phyloP scores from a whole-genome alignment of 768 basidiomycete species.

The Royoungia palumana region DNA sequence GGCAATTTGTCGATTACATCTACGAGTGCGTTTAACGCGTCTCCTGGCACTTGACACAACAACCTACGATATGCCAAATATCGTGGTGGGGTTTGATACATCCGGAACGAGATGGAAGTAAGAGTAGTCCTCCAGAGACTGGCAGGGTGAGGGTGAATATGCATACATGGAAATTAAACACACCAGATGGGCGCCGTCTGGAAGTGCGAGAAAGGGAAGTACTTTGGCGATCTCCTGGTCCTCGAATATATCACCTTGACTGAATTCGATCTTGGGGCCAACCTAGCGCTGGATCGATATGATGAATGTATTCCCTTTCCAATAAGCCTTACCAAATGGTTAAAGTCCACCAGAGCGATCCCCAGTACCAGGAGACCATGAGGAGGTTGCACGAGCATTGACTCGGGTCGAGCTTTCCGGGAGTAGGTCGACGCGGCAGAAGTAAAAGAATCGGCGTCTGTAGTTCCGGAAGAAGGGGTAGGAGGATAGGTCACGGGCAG shows the following conservation, averaged over 20 bases:
- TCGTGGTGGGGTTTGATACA: conserved; percentile 66
- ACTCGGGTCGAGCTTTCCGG: conserved; percentile 76
- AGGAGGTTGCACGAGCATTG: conserved; percentile 61
- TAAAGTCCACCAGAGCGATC: conserved; percentile 92
- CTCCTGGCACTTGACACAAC: background rate
- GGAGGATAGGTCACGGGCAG: conserved; percentile 59
- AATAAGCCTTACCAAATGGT: conserved; percentile 69
- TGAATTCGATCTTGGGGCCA: conserved; percentile 89
- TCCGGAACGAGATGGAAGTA: conserved; percentile 90
- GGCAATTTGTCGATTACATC: conserved; percentile 94
- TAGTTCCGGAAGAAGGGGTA: conserved; percentile 39
- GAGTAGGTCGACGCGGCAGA: conserved; percentile 56
- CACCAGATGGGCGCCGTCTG: conserved; percentile 95
- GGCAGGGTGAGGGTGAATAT: conserved; percentile 8
- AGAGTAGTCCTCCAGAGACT: conserved; percentile 77
- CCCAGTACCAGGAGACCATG: conserved; percentile 67
- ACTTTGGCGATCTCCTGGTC: conserved; percentile 84
- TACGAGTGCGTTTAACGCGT: conserved; percentile 27
- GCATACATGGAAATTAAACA: conserved; percentile 1
- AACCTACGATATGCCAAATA: conserved; percentile 91
- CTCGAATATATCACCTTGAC: conserved; percentile 71
- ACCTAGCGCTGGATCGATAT: conserved; percentile 47
- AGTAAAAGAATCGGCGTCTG: conserved; percentile 55
- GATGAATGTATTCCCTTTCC: conserved; percentile 7
- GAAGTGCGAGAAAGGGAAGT: conserved; percentile 92